Percentiles rank a stretch among this genome's conserved stretches.
These are phyloP conservation scores for Marasmius oreades DNA, from an alignment of 1,284 basidiomycete genomes.

Conservation along the genomic window DNA sequence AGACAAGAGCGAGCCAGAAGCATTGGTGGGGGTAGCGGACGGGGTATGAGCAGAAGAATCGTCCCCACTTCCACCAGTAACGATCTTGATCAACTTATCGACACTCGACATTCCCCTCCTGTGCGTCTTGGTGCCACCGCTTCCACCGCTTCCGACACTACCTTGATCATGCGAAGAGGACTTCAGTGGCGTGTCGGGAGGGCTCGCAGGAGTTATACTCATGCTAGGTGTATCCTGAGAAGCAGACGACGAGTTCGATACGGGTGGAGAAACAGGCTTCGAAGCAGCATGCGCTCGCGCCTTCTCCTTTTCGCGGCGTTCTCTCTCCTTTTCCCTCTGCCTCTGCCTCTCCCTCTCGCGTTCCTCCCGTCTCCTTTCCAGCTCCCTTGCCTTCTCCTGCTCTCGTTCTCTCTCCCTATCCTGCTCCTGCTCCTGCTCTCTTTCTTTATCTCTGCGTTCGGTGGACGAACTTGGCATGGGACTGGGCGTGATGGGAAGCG, in stretches of 20 bases:
- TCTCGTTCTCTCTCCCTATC: conserved; percentile 17
- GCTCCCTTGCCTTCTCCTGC: background rate
- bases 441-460: conserved; percentile 14
- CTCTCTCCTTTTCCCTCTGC: conserved; percentile 9
- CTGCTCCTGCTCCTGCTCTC: conserved; percentile 14
- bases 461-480: conserved; percentile 14
- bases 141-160: conserved; percentile 4
- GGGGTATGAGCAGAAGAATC: background rate
- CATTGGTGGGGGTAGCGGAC: conserved; percentile 2
- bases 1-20: conserved; percentile 12
- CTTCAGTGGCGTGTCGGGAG: conserved; percentile 13
- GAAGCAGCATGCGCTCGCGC: background rate
- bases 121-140: background rate
- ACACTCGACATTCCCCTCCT: conserved; percentile 4
- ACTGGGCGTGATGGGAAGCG: conserved; percentile 31
- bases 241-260: background rate
- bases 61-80: background rate
- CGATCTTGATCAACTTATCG: background rate
- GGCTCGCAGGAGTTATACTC: conserved; percentile 15
- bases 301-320: conserved; percentile 10
- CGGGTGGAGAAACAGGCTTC: conserved; percentile 6
- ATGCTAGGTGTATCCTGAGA: background rate
- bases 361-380: background rate
- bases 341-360: conserved; percentile 3
- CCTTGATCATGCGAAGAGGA: conserved; percentile 7